Conservation (phyloP, 208 protist species). For the Wallacemonas sp. region DNA sequence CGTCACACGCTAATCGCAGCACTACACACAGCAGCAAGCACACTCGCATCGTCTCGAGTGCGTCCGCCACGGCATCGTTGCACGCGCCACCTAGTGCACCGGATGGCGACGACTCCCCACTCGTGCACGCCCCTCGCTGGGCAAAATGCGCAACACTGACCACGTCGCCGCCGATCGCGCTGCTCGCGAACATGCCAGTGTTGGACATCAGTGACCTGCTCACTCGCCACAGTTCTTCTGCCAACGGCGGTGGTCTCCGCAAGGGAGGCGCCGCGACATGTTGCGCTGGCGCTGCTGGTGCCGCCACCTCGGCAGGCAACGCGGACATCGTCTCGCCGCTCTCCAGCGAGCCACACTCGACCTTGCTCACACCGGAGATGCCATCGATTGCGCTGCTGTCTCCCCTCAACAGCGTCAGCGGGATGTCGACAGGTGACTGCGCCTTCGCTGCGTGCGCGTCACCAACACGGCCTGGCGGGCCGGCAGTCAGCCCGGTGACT, state of each 20-base stretch:
- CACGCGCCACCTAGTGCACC: background rate
- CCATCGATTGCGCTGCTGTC: background rate
- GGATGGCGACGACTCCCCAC: background rate
- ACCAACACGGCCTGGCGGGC: too few species aligned
- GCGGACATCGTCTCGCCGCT: too few species aligned
- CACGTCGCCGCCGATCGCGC: background rate
- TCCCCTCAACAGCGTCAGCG: background rate
- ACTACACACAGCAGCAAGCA: background rate
- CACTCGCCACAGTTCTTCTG: background rate
- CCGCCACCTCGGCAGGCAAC: too few species aligned
- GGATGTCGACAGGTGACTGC: too few species aligned
- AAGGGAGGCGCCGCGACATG: too few species aligned
- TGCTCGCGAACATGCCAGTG: constrained; percentile 2
- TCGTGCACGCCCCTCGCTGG: background rate
- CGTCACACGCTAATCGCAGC: too few species aligned
- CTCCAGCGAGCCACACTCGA: too few species aligned
- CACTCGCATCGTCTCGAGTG: background rate
- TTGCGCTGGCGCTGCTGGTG: too few species aligned
- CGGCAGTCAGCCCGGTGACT: too few species aligned
- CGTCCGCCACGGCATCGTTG: background rate
- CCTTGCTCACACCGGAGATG: background rate
- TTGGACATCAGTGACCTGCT: constrained; percentile 5
- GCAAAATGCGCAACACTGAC: background rate
- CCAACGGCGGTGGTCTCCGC: too few species aligned
- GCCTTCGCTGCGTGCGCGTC: too few species aligned